Percentiles rank a stretch among this genome's conserved stretches.
Evolutionary conservation across 805 yeast genomes (phyloP).

Genomic region (Candida sonorensis): DNA sequence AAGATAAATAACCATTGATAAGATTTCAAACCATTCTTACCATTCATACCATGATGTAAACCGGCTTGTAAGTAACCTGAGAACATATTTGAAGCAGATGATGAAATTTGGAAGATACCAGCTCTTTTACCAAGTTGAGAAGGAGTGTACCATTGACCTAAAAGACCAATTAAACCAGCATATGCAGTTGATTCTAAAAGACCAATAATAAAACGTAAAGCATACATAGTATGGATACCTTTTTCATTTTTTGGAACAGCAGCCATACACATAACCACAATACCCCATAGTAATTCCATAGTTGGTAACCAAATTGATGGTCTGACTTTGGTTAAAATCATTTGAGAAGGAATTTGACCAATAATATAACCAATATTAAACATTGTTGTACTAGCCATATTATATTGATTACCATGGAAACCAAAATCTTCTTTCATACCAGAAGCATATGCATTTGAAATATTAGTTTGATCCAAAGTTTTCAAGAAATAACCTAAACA

Average conservation of each 20-base stretch:
- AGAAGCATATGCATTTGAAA: conserved; percentile 50
- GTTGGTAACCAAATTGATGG: conserved; percentile 11
- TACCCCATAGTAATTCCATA: conserved; percentile 15
- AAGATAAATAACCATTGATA: conserved; percentile 68
- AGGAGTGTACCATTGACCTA: conserved; percentile 51
- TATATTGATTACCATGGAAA: conserved; percentile 4
- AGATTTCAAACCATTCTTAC: conserved; percentile 42
- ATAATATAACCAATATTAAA: conserved; percentile 40
- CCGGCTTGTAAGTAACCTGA: conserved; percentile 57
- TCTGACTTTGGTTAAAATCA: conserved; percentile 16
- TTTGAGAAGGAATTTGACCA: conserved; percentile 53
- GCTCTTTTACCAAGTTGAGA: conserved; percentile 54
- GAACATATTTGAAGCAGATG: conserved; percentile 51
- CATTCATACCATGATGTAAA: conserved; percentile 37
- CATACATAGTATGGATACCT: conserved; percentile 43
- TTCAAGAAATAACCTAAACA: conserved; percentile 42
- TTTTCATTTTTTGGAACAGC: conserved; percentile 23
- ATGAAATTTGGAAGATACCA: conserved; percentile 54
- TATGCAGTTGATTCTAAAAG: conserved; percentile 57
- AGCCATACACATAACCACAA: conserved; percentile 10
- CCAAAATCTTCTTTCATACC: conserved; percentile 49
- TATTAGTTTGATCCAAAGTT: conserved; percentile 47
- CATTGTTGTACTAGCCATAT: conserved; percentile 1
- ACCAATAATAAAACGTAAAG: conserved; percentile 56
- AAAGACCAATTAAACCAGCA: conserved; percentile 53